Conservation (phyloP, 2,329 filamentous ascomycete species). For the Verticillium zaregamsianum region DNA sequence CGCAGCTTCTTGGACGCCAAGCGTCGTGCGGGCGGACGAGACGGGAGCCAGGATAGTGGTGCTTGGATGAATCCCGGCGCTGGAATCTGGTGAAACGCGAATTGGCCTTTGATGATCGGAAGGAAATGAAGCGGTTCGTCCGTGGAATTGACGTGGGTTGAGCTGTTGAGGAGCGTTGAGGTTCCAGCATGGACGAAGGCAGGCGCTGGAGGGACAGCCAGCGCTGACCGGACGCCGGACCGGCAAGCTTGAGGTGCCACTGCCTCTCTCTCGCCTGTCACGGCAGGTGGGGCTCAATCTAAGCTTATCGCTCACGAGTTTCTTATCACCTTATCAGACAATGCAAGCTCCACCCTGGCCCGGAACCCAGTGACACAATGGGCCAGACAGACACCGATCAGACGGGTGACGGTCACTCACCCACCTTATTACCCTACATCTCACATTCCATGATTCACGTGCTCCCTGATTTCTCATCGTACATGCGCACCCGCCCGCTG, state of each 20-base stretch:
- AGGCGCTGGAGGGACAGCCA: neutral
- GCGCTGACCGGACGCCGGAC: neutral
- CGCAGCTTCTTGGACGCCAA: neutral
- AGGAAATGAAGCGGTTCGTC: neutral
- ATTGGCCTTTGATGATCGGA: neutral
- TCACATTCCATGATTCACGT: neutral
- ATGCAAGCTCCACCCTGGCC: no score
- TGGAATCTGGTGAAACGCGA: neutral
- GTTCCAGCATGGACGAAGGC: neutral
- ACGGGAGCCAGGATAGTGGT: neutral
- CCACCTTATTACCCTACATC: no score
- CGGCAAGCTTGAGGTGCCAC: neutral
- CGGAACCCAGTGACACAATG: neutral
- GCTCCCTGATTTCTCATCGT: neutral
- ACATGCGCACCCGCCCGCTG: neutral
- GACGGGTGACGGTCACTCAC: neutral
- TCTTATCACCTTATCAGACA: neutral
- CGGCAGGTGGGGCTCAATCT: neutral
- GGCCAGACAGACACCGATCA: neutral
- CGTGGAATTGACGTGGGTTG: neutral
- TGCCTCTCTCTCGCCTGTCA: neutral
- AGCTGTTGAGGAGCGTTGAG: neutral
- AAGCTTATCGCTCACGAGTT: neutral
- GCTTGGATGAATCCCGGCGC: neutral
- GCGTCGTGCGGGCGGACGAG: neutral